These are phyloP conservation scores for Vigna hirtella DNA, from an alignment of 306 rosid genomes.

Conservation along the genomic window DNA sequence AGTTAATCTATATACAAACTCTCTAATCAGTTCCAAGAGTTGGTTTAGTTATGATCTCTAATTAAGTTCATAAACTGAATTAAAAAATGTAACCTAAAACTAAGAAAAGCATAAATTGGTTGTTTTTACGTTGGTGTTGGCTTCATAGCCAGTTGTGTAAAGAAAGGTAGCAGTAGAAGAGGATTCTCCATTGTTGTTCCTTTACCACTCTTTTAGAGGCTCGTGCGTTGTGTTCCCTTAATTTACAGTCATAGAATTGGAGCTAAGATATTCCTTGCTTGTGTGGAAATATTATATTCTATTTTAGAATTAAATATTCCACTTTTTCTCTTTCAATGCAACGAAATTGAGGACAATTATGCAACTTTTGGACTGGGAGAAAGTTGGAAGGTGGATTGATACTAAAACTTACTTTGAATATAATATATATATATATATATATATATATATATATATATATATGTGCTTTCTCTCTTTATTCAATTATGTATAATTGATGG, in stretches of 20 bases:
- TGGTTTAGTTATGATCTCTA: too few species aligned
- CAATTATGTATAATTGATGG: conserved; percentile 35
- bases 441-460: too few species aligned
- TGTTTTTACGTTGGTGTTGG: conserved; percentile 57
- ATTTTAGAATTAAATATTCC: conserved; percentile 61
- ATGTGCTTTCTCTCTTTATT: conserved; percentile 16
- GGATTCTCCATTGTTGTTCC: conserved; percentile 53
- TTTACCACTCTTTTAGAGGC: conserved; percentile 34
- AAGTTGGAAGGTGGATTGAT: conserved; percentile 69
- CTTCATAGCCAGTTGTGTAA: conserved; percentile 85
- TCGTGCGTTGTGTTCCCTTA: conserved; percentile 49
- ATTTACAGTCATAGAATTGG: conserved; percentile 77
- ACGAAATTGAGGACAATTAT: conserved; percentile 65
- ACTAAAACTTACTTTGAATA: conserved; percentile 63
- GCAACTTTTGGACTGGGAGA: conserved; percentile 58
- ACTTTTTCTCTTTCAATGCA: conserved; percentile 54
- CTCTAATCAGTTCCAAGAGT: too few species aligned
- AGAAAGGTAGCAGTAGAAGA: conserved; percentile 32
- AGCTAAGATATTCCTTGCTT: conserved; percentile 60
- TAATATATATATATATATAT: too few species aligned
- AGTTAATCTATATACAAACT: too few species aligned
- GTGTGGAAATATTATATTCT: too few species aligned
- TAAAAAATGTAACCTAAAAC: too few species aligned
- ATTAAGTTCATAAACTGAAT: too few species aligned
- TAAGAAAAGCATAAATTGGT: background rate